phyloP scores from a whole-genome alignment of 2,329 filamentous ascomycete species.

The Penicillium sp. region DNA sequence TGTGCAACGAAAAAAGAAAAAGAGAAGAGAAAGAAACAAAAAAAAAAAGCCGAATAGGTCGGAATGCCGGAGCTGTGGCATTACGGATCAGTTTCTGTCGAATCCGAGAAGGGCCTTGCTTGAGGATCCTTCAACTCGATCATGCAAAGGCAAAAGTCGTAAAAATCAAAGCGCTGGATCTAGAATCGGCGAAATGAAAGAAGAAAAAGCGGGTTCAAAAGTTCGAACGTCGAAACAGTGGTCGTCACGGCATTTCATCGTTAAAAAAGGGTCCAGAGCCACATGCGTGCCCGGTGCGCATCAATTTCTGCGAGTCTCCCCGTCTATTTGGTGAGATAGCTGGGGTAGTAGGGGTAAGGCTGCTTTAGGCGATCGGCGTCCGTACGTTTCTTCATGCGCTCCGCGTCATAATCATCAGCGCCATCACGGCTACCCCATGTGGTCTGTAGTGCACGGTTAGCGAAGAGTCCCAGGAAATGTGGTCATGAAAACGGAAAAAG shows the following conservation, averaged over 20 bases:
- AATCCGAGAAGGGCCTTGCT: neutral
- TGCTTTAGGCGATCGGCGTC: conserved; percentile 36
- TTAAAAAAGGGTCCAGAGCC: conserved; percentile 9
- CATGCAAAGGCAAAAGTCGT: neutral
- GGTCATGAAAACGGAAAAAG: neutral
- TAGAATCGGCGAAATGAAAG: conserved; percentile 17
- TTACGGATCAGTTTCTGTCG: neutral
- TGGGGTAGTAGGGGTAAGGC: conserved; percentile 34
- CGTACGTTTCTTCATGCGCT: conserved; percentile 58
- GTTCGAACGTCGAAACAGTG: conserved; percentile 13
- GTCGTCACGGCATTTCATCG: conserved; percentile 30
- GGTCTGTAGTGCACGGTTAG: conserved; percentile 58
- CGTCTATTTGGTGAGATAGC: conserved; percentile 30
- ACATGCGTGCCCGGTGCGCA: neutral
- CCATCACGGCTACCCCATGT: conserved; percentile 94
- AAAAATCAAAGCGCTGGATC: conserved; percentile 15
- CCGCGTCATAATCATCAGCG: conserved; percentile 78
- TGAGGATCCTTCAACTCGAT: neutral
- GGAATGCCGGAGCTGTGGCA: neutral
- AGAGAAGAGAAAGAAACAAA: neutral
- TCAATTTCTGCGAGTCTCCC: neutral
- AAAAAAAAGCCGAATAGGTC: neutral
- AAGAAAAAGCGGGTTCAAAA: conserved; percentile 3
- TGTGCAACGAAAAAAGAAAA: conserved; percentile 12
- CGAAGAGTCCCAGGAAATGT: conserved; percentile 2